Base-by-base conservation (phyloP, 192 early-diverging fungal species). In the Cetraspora pellucida region DNA sequence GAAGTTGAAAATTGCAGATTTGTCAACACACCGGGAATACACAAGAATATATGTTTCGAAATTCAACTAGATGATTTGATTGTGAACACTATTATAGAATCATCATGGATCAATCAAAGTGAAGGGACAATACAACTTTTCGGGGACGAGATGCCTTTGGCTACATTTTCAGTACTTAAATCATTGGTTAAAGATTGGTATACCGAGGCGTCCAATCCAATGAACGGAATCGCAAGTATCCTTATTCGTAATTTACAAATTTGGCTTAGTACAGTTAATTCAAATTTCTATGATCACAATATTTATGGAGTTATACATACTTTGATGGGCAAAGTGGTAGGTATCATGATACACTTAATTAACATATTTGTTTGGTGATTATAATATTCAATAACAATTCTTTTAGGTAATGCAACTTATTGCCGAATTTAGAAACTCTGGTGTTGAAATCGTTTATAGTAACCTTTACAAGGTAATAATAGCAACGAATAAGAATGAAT, bases 301-400 rank as follows among this genome's bases (percentile, higher is more conserved):
- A 25, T 66, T 43, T 43, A 13, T 66, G 64, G 64, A 43, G 2
- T 37, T 30, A 37, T 66, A 7, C 8, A 43, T 17, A 30, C 14
- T n/a, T 66, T 66, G 64, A 46, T 66, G 64, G 44, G 14, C 10
- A 66, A 66, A 31, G 64, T 66, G 50, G 50, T 54, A 54, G 16
- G 19, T 54, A 54, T 16, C 13, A 3, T 11, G 0, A 19, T 19
- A 19, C n/a, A n/a, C n/a, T n/a, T n/a, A n/a, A 52, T 52, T 17
- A 52, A 52, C 17, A 52, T 52, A 49, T 49, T 49, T 49, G 16
- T 49, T 49, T 49, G 47, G 10, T 49, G 10, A 49, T 49, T 13
- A 14, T n/a, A 54, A 54, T 4, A 0, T 54, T 49, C 0, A 54
- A 54, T 54, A 13, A 19, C 19, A 54, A 54, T 54, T 19, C 11